phyloP scores from a whole-genome alignment of 2,329 filamentous ascomycete genomes.

The Elsinoe batatas region DNA sequence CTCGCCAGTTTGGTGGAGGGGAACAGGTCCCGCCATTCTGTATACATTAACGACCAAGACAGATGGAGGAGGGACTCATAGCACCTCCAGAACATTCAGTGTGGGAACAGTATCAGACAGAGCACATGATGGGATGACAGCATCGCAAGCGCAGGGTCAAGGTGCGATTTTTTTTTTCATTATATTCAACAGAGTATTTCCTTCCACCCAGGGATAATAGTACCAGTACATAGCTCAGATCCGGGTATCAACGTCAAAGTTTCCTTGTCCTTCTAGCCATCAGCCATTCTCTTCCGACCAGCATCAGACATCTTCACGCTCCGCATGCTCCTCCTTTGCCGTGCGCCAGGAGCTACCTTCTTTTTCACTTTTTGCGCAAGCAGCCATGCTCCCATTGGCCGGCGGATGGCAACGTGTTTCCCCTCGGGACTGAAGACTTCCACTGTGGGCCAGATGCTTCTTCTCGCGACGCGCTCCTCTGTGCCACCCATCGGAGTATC shows the following conservation, averaged over 20 bases:
- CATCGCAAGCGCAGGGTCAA: not conserved
- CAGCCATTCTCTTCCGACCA: slow-evolving; percentile 8
- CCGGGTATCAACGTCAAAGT: not conserved
- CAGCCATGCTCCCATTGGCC: slow-evolving; percentile 63
- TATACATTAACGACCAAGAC: slow-evolving; percentile 9
- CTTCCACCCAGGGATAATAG: not conserved
- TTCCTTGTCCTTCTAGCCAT: not conserved
- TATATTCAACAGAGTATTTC: not conserved
- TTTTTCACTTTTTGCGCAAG: slow-evolving; percentile 44
- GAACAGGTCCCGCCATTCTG: slow-evolving; percentile 2
- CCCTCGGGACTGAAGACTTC: slow-evolving; percentile 82
- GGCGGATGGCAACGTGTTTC: slow-evolving; percentile 59
- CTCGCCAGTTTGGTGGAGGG: slow-evolving; percentile 11
- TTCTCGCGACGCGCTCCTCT: not conserved
- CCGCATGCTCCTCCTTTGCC: slow-evolving; percentile 57
- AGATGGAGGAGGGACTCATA: not conserved
- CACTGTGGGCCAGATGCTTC: slow-evolving; percentile 46
- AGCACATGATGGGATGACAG: not conserved
- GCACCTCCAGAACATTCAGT: not conserved
- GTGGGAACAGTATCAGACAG: not conserved
- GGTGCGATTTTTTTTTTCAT: not conserved
- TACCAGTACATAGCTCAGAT: not conserved
- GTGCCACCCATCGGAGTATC: slow-evolving; percentile 20
- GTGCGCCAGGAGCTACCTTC: slow-evolving; percentile 39
- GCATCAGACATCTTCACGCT: slow-evolving; percentile 14